A percentile compares a stretch with the other conserved stretches of the same genome.
These are phyloP conservation scores for Phytopythium ostracodes DNA, from an alignment of 352 stramenopile species.

Conservation along the genomic window DNA sequence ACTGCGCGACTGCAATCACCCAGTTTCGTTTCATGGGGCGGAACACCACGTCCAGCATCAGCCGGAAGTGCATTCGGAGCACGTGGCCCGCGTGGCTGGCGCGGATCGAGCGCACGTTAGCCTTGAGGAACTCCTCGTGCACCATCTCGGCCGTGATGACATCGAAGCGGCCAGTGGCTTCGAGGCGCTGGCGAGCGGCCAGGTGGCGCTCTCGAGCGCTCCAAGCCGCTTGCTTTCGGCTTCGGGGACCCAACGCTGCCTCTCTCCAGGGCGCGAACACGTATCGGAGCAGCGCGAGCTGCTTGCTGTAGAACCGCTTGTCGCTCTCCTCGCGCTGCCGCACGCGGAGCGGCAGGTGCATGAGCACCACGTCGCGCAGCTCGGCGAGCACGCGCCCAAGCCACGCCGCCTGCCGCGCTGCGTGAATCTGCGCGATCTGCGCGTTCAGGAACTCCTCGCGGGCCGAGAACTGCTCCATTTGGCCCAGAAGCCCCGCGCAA, in stretches of 20 bases:
- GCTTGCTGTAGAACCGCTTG: conserved; percentile 40
- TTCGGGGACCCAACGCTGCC: conserved; percentile 48
- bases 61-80: conserved; percentile 47
- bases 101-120: conserved; percentile 62
- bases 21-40: conserved; percentile 40
- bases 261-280: conserved; percentile 55
- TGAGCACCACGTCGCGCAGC: conserved; percentile 64
- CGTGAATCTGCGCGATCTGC: conserved; percentile 42
- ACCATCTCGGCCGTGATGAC: conserved; percentile 75
- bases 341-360: conserved; percentile 57
- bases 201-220: conserved; percentile 42
- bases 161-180: conserved; percentile 55
- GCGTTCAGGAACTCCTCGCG: conserved; percentile 60
- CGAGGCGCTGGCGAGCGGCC: conserved; percentile 47
- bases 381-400: conserved; percentile 52
- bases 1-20: conserved; percentile 27
- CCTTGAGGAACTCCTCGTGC: conserved; percentile 74
- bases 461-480: conserved; percentile 61
- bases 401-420: conserved; percentile 28
- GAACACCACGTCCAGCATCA: conserved; percentile 37
- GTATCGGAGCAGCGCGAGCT: conserved; percentile 24
- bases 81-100: conserved; percentile 23
- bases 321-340: conserved; percentile 50
- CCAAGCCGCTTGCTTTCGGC: conserved; percentile 41
- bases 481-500: conserved; percentile 33